Evolutionary conservation across 139 green algal species (phyloP).

Genomic region (Chlorella sp.): DNA sequence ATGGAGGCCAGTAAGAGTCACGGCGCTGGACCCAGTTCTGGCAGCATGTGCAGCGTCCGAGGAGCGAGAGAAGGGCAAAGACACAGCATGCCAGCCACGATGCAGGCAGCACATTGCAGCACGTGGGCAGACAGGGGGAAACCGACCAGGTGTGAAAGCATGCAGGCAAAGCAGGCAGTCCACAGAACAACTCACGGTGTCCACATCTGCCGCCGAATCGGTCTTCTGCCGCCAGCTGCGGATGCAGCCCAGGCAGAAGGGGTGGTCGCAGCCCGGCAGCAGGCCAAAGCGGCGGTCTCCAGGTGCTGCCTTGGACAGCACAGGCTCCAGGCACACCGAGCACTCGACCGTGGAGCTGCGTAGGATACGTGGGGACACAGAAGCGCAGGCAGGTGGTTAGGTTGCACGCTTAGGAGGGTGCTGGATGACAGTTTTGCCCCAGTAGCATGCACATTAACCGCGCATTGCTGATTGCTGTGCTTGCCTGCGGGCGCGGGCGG

Average conservation of each 20-base stretch:
- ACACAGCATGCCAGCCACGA: background rate
- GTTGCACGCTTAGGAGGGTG: no score
- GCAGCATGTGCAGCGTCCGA: no score
- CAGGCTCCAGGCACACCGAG: conserved; percentile 61
- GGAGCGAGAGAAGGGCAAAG: no score
- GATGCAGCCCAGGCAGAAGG: conserved; percentile 91
- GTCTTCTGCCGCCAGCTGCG: conserved; percentile 74
- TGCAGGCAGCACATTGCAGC: background rate
- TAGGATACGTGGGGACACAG: no score
- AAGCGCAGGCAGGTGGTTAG: no score
- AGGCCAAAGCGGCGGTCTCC: conserved; percentile 80
- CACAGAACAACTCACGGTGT: conserved; percentile 47
- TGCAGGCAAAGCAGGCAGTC: background rate
- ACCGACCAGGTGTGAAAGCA: background rate
- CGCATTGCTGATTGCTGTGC: no score
- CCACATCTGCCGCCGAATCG: conserved; percentile 51
- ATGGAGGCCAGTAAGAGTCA: no score
- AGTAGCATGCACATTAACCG: no score
- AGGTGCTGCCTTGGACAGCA: conserved; percentile 61
- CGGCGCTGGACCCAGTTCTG: no score
- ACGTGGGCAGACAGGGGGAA: background rate
- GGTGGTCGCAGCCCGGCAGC: conserved; percentile 75
- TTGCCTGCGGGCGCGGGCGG: conserved; percentile 44
- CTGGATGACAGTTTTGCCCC: no score
- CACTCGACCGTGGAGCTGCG: no score